Base-by-base conservation (phyloP, 768 basidiomycete genomes). In the Mycena belliarum region DNA sequence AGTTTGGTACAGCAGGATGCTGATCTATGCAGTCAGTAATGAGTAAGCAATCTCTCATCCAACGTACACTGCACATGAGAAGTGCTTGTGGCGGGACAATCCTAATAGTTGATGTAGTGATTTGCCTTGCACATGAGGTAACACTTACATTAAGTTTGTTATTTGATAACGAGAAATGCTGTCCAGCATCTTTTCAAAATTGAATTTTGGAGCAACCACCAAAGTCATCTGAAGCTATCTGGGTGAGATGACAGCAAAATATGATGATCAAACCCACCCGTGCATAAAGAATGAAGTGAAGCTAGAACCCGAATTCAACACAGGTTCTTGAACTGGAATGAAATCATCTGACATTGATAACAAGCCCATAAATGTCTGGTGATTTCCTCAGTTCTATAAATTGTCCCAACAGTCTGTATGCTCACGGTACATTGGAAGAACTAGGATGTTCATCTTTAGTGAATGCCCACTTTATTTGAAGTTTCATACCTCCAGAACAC, bases 181-280 rank as follows among this genome's bases (percentile, higher is more conserved):
- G 43, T 77, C 70, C 32, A 84, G 69, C 66, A 83, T 76, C 21
- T 70, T 66, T 23, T 70, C 41, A 50, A 83, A 73, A 50, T 74
- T 75, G 62, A 79, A 84, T 64, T 73, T 81, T 24, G 70, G 66
- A 42, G 76, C 63, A 6, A 85, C 72, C 14, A 85, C 79, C 7
- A 83, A 54, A 1, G 81, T 67, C 76, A 82, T 81, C 85, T 87
- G 33, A 18, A 21, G 48, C 71, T 40, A 25, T 32, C 14, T 21
- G 18, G 28, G 2, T 11, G 18, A 15, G 32, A n/a, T 14, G 21
- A 21, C 6, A 9, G 33, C 6, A 37, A 16, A 41, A 42, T 14
- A 35, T 14, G 33, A 15, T 11, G 11, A 24, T 23, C 12, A 24
- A 12, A 42, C 41, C 24, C 2, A 42, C 41, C 20, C 41, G 21